These are phyloP conservation scores for Cynara cardunculus DNA, from an alignment of 129 eudicot genomes.

Conservation along the genomic window DNA sequence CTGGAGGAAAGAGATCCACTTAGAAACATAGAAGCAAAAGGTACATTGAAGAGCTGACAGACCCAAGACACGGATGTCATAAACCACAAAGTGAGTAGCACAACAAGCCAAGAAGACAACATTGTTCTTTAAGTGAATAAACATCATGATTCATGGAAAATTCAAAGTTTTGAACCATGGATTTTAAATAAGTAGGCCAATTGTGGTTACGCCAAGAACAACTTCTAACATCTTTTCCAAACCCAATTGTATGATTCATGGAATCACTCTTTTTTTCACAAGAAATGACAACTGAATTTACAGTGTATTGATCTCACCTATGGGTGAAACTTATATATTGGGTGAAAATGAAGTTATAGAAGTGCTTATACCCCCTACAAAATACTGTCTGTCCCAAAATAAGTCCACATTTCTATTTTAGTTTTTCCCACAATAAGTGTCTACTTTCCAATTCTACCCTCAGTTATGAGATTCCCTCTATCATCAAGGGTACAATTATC, in stretches of 20 bases:
- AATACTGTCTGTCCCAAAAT: not conserved
- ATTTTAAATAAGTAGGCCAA: not conserved
- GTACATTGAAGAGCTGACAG: not conserved
- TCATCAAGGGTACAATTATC: not conserved
- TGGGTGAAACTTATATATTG: not conserved
- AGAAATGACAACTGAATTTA: not conserved
- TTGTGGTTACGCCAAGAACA: not conserved
- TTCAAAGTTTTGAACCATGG: not conserved
- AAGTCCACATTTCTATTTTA: not conserved
- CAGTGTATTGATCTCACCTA: not conserved
- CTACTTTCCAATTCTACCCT: not conserved
- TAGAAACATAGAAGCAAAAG: not conserved
- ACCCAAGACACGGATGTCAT: not conserved
- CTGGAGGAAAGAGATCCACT: not conserved
- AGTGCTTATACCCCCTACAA: not conserved
- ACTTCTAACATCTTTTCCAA: not conserved
- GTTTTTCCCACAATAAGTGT: not conserved
- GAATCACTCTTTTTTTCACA: not conserved
- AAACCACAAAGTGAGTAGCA: not conserved
- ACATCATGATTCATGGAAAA: not conserved
- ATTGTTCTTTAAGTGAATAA: not conserved
- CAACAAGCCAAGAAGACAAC: not conserved
- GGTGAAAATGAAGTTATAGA: not conserved
- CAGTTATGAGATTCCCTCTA: not conserved
- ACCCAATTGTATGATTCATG: not conserved